A percentile compares a stretch with the other conserved stretches of the same genome.
These are phyloP conservation scores for Brassica juncea DNA, from an alignment of 345 rosid species.

Conservation along the genomic window DNA sequence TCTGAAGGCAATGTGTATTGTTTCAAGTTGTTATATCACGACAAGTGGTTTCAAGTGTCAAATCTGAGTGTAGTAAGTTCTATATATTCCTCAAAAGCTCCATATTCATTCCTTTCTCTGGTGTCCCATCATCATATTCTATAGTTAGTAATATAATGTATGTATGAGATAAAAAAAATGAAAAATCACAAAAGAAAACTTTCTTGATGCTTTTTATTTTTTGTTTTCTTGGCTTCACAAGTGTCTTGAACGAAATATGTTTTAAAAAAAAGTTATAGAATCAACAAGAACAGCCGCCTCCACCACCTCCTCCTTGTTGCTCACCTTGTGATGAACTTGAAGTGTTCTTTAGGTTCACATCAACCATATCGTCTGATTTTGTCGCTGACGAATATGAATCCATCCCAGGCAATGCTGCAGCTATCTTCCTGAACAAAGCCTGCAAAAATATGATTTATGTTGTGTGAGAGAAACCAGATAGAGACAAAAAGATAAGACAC, in stretches of 20 bases:
- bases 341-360: conserved; percentile 79
- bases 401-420: conserved; percentile 93
- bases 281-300: conserved; percentile 75
- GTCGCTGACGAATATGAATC: conserved; percentile 72
- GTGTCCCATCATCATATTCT: background rate
- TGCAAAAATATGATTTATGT: conserved; percentile 37
- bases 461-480: background rate
- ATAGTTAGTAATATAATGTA: background rate
- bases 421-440: conserved; percentile 93
- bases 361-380: conserved; percentile 95
- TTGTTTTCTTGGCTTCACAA: conserved; percentile 3
- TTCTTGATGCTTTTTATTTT: background rate
- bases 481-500: background rate
- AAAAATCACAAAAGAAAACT: conserved; percentile 13
- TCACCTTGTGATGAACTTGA: conserved; percentile 68
- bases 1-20: background rate
- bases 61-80: conserved; percentile 49
- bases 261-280: background rate
- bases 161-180: background rate
- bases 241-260: background rate
- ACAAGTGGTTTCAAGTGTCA: conserved; percentile 46
- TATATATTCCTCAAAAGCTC: conserved; percentile 14
- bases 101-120: conserved; percentile 3
- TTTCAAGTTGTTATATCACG: conserved; percentile 16
- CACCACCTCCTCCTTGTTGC: conserved; percentile 58